Evolutionary conservation across 2,329 filamentous ascomycete genomes (phyloP).

Genomic region (Microdochium paspali): DNA sequence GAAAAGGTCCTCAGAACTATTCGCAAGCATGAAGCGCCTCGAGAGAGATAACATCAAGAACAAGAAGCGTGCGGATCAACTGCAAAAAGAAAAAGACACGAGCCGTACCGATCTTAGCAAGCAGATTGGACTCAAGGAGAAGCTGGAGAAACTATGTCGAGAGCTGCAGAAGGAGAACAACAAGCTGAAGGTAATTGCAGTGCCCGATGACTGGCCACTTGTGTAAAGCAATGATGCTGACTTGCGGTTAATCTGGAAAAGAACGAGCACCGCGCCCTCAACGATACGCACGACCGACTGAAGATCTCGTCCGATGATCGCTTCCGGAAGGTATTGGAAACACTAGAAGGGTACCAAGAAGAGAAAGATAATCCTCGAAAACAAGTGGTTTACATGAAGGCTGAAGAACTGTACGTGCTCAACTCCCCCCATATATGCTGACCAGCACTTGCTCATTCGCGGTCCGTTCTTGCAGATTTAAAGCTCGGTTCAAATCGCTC

Average conservation of each 20-base stretch:
- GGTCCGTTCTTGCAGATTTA: constrained; percentile 46
- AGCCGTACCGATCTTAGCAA: constrained; percentile 83
- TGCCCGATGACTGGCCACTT: constrained; percentile 1
- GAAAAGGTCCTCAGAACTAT: constrained; percentile 81
- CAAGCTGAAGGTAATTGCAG: constrained; percentile 70
- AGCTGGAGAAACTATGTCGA: constrained; percentile 89
- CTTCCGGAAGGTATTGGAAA: constrained; percentile 68
- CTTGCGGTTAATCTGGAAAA: constrained; percentile 22
- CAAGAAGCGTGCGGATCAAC: constrained; percentile 85
- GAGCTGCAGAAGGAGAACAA: constrained; percentile 97
- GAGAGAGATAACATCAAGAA: constrained; percentile 93
- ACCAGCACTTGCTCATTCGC: constrained; percentile 1
- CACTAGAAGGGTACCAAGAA: constrained; percentile 81
- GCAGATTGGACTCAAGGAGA: constrained; percentile 85
- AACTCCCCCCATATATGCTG: not conserved
- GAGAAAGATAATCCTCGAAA: constrained; percentile 76
- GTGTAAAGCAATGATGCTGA: not conserved
- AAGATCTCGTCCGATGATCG: constrained; percentile 78
- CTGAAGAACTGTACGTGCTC: constrained; percentile 74
- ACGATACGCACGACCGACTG: constrained; percentile 76
- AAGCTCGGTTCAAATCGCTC: constrained; percentile 84
- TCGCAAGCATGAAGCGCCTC: constrained; percentile 90
- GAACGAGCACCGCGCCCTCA: constrained; percentile 89
- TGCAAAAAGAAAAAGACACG: constrained; percentile 95
- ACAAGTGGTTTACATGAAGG: constrained; percentile 73